These are phyloP conservation scores for Colletotrichum coccodes DNA, from an alignment of 2,329 filamentous ascomycete genomes.

Conservation along the genomic window DNA sequence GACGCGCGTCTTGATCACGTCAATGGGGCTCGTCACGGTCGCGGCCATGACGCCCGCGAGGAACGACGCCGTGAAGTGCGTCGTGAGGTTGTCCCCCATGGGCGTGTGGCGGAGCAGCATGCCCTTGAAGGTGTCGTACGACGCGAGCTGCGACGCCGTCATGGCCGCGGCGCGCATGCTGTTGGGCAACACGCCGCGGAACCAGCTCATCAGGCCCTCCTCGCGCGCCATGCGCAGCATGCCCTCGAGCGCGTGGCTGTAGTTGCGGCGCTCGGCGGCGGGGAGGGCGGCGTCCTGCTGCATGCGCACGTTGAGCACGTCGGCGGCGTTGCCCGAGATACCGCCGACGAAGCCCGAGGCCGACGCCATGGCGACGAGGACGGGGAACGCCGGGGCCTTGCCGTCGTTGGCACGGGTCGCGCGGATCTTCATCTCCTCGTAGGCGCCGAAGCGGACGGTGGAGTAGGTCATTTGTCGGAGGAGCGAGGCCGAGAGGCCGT, in stretches of 20 bases:
- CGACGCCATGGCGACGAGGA: conserved; percentile 85
- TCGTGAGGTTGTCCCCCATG: conserved; percentile 75
- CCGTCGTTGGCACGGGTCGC: conserved; percentile 57
- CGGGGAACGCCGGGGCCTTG: conserved; percentile 70
- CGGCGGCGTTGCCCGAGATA: conserved; percentile 90
- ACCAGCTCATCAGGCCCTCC: conserved; percentile 81
- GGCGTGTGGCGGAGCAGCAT: conserved; percentile 73
- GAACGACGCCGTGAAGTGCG: conserved; percentile 82
- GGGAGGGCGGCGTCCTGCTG: conserved; percentile 90
- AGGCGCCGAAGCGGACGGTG: conserved; percentile 95
- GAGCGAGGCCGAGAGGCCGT: conserved; percentile 90
- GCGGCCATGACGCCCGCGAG: conserved; percentile 86
- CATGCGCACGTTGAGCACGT: conserved; percentile 98
- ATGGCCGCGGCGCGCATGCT: conserved; percentile 84
- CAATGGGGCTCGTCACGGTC: conserved; percentile 85
- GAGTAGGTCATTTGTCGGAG: conserved; percentile 96
- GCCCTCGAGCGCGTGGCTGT: conserved; percentile 88
- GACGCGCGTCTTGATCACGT: conserved; percentile 89
- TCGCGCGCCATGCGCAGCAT: conserved; percentile 86
- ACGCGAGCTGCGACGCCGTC: conserved; percentile 86
- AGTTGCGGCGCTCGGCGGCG: conserved; percentile 79
- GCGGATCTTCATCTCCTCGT: conserved; percentile 88
- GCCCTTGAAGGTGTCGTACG: conserved; percentile 85
- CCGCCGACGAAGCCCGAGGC: conserved; percentile 89
- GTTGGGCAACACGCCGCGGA: conserved; percentile 88